Percentiles rank a stretch among this genome's conserved stretches.
Conservation (phyloP, 2,329 filamentous ascomycete species). For the Cordyceps fumosorosea region DNA sequence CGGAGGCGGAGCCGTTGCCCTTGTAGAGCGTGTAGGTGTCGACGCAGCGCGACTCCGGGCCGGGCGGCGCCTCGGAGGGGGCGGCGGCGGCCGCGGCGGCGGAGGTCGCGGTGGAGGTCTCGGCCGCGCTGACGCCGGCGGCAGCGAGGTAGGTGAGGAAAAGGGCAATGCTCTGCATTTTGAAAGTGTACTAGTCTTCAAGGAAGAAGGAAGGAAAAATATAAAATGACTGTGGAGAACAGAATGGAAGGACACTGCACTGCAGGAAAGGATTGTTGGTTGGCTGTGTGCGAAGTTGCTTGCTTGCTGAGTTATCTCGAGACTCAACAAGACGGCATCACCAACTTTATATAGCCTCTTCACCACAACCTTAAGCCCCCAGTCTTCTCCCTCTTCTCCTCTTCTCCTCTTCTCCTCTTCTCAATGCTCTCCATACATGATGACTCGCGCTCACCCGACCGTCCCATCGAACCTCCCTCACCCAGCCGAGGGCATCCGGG, state of each 20-base stretch:
- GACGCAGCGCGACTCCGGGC: background rate
- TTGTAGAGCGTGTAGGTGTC: constrained; percentile 16
- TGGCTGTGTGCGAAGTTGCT: too few species aligned
- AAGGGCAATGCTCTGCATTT: background rate
- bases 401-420: too few species aligned
- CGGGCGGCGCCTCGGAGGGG: background rate
- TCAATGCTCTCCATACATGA: too few species aligned
- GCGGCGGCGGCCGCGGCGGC: background rate
- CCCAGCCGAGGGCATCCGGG: too few species aligned
- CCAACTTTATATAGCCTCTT: background rate
- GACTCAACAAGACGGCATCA: background rate
- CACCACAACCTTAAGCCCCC: background rate
- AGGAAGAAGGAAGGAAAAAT: background rate
- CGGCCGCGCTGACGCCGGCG: background rate
- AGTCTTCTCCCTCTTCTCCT: too few species aligned
- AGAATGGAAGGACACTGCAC: too few species aligned
- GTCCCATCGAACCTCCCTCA: too few species aligned
- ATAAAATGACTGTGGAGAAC: background rate
- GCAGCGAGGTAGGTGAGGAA: background rate
- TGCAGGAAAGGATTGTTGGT: too few species aligned
- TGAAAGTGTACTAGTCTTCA: background rate
- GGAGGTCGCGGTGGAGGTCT: too few species aligned
- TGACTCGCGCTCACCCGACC: too few species aligned
- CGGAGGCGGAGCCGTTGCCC: constrained; percentile 17
- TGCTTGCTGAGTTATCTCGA: background rate